phyloP scores from a whole-genome alignment of 2,329 filamentous ascomycete species.

The Microsporum audouinii region DNA sequence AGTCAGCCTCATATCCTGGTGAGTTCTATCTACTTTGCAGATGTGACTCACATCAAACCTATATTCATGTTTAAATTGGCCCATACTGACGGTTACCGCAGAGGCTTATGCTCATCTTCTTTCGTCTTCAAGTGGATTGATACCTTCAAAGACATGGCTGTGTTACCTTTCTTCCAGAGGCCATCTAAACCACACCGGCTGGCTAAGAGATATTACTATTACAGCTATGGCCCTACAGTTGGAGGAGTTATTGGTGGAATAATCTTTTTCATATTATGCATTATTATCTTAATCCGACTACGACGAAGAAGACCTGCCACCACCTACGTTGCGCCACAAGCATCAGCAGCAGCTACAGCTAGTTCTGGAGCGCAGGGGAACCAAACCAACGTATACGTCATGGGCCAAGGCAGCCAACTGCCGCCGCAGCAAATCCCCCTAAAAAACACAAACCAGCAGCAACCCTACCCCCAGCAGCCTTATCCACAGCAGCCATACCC shows the following conservation, averaged over 20 bases:
- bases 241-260: background rate
- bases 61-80: background rate
- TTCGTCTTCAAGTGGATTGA: background rate
- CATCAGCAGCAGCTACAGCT: background rate
- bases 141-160: background rate
- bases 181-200: background rate
- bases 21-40: background rate
- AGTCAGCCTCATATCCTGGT: background rate
- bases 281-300: background rate
- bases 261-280: background rate
- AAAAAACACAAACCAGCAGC: background rate
- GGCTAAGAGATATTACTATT: background rate
- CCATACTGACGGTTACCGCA: too few species aligned
- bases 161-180: background rate
- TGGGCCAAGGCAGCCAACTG: background rate
- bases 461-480: background rate
- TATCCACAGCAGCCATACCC: background rate
- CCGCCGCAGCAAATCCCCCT: background rate
- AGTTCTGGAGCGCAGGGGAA: background rate
- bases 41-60: background rate
- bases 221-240: background rate
- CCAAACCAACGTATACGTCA: background rate
- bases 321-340: background rate
- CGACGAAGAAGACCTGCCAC: background rate
- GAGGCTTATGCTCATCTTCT: background rate